phyloP scores from a whole-genome alignment of 768 basidiomycete species.

The Tricholoma saponaceum region DNA sequence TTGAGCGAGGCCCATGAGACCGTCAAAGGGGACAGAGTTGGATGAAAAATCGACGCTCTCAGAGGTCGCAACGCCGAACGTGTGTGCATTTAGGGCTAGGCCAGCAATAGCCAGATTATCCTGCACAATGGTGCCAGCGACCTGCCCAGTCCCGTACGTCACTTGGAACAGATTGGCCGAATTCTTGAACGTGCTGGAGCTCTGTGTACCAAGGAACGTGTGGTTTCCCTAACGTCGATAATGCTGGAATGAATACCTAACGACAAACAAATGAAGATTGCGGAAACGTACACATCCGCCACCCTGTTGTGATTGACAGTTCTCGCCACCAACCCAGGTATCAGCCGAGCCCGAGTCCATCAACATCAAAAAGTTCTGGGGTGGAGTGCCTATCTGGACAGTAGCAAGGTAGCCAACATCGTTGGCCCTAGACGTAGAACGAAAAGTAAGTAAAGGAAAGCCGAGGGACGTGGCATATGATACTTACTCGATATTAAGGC shows the following conservation, averaged over 20 bases:
- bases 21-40: constrained; percentile 53
- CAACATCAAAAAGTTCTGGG: constrained; percentile 49
- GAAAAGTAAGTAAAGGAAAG: background rate
- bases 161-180: constrained; percentile 49
- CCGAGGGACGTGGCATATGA: background rate
- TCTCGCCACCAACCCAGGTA: constrained; percentile 59
- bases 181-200: constrained; percentile 61
- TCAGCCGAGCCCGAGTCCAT: constrained; percentile 75
- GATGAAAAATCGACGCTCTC: constrained; percentile 63
- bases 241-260: background rate
- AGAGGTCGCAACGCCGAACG: constrained; percentile 59
- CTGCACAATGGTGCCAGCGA: constrained; percentile 57
- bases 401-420: constrained; percentile 54
- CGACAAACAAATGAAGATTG: background rate
- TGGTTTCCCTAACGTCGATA: constrained; percentile 46
- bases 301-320: constrained; percentile 40
- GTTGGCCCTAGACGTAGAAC: constrained; percentile 24
- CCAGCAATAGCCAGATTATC: constrained; percentile 67
- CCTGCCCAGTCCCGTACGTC: constrained; percentile 66
- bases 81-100: constrained; percentile 50
- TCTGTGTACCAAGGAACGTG: constrained; percentile 56
- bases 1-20: constrained; percentile 75
- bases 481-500: constrained; percentile 66
- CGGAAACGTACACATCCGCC: constrained; percentile 35
- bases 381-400: constrained; percentile 65